phyloP scores from a whole-genome alignment of 1,139 yeast species.

The Diutina catenulata region DNA sequence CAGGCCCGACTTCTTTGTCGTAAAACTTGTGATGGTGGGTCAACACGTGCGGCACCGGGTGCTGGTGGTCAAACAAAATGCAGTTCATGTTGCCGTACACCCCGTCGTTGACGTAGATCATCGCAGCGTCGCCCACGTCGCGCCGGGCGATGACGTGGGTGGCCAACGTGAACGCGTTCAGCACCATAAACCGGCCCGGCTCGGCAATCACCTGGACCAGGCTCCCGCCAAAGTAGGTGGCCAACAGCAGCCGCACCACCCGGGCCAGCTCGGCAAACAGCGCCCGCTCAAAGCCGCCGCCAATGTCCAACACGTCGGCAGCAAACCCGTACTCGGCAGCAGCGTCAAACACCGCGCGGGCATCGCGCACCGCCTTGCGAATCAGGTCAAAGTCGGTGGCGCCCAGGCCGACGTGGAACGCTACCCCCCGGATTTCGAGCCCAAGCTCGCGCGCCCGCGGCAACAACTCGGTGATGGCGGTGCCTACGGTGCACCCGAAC shows the following conservation, averaged over 20 bases:
- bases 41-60: conserved; percentile 58
- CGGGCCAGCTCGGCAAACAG: conserved; percentile 53
- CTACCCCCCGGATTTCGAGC: conserved; percentile 68
- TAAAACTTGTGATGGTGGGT: conserved; percentile 39
- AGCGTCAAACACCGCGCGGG: conserved; percentile 56
- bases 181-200: conserved; percentile 87
- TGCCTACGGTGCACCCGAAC: conserved; percentile 66
- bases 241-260: conserved; percentile 46
- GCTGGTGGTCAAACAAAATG: conserved; percentile 84
- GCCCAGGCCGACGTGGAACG: conserved; percentile 95
- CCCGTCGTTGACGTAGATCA: conserved; percentile 84
- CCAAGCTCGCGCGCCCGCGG: conserved; percentile 49
- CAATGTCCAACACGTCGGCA: conserved; percentile 64
- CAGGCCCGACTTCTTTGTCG: conserved; percentile 11
- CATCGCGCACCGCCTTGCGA: conserved; percentile 60
- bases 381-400: conserved; percentile 67
- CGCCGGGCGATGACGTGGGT: conserved; percentile 79
- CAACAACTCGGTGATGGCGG: conserved; percentile 43
- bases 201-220: conserved; percentile 68
- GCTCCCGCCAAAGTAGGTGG: conserved; percentile 40
- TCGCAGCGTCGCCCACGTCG: conserved; percentile 24
- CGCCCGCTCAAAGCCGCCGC: conserved; percentile 81
- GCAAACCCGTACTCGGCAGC: conserved; percentile 37
- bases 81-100: conserved; percentile 94
- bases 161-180: conserved; percentile 78